These are phyloP conservation scores for Tanozyma kutaoensis DNA, from an alignment of 805 yeast genomes.

Conservation along the genomic window DNA sequence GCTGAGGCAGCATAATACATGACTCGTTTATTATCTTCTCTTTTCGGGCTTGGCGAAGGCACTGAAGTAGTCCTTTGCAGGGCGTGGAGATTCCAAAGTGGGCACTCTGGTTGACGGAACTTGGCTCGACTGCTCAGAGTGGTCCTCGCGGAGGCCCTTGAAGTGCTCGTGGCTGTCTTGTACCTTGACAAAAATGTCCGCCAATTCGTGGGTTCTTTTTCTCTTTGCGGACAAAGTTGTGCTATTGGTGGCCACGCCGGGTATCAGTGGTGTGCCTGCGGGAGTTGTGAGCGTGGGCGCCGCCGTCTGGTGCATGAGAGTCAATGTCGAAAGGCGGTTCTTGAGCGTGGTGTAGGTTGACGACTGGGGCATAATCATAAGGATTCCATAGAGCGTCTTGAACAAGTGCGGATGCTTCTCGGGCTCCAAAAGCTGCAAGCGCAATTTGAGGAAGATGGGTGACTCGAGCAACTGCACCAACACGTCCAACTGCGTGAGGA, in stretches of 20 bases:
- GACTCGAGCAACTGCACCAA: constrained; percentile 84
- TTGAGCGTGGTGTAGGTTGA: constrained; percentile 75
- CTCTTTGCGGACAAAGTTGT: constrained; percentile 22
- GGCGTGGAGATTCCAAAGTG: no score
- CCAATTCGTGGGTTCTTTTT: constrained; percentile 25
- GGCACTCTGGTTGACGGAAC: no score
- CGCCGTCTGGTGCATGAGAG: constrained; percentile 17
- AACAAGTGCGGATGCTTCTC: constrained; percentile 67
- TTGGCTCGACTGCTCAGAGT: no score
- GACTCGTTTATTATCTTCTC: no score
- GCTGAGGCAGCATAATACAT: no score
- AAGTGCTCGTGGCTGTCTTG: constrained; percentile 19
- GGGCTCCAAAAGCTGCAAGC: constrained; percentile 85
- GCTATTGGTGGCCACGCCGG: constrained; percentile 7
- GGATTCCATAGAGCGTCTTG: constrained; percentile 80
- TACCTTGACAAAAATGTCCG: constrained; percentile 22
- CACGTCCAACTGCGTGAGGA: constrained; percentile 78
- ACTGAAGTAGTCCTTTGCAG: no score
- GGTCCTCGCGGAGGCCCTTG: no score
- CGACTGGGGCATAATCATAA: constrained; percentile 92
- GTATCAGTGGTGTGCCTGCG: constrained; percentile 3
- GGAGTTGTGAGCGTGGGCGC: constrained; percentile 9
- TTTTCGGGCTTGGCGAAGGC: no score
- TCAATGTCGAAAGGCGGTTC: constrained; percentile 48
- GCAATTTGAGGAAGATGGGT: constrained; percentile 77